Conservation (phyloP, 78 protist species). For the Fonticula alba region DNA sequence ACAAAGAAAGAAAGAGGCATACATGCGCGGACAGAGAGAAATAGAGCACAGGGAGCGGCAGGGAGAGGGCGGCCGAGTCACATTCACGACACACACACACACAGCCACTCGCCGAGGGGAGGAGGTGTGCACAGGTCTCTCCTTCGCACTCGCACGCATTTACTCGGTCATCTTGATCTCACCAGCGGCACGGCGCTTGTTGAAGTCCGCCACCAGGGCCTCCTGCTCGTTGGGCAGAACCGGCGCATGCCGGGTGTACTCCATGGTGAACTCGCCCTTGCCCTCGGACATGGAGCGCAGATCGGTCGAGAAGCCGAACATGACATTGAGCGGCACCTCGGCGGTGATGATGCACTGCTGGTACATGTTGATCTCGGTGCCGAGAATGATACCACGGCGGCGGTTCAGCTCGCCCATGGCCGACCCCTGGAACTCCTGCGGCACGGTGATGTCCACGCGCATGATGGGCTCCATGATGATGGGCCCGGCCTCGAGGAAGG, state of each 20-base stretch:
- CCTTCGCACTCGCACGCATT: too few relatives aligned
- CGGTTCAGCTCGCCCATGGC: slow-evolving; percentile 40
- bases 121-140: too few relatives aligned
- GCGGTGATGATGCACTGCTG: slow-evolving; percentile 31
- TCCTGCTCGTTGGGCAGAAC: background rate
- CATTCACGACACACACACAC: too few relatives aligned
- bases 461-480: slow-evolving; percentile 75
- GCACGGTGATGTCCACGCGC: slow-evolving; percentile 63
- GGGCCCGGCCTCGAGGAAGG: slow-evolving; percentile 33
- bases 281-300: slow-evolving; percentile 53
- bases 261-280: slow-evolving; percentile 73
- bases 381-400: slow-evolving; percentile 43
- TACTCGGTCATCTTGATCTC: too few relatives aligned
- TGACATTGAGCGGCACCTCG: slow-evolving; percentile 63
- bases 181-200: slow-evolving; percentile 7
- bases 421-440: slow-evolving; percentile 59
- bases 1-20: too few relatives aligned
- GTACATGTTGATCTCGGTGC: slow-evolving; percentile 27
- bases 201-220: slow-evolving; percentile 8
- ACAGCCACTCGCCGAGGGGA: too few relatives aligned
- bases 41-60: too few relatives aligned
- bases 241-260: slow-evolving; percentile 26
- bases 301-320: slow-evolving; percentile 87
- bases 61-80: too few relatives aligned
- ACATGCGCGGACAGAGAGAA: too few relatives aligned